Evolutionary conservation across 2,329 filamentous ascomycete genomes (phyloP), one percentile per base, ranked within the genome.

Genomic region (Trichothecium sympodiale): DNA sequence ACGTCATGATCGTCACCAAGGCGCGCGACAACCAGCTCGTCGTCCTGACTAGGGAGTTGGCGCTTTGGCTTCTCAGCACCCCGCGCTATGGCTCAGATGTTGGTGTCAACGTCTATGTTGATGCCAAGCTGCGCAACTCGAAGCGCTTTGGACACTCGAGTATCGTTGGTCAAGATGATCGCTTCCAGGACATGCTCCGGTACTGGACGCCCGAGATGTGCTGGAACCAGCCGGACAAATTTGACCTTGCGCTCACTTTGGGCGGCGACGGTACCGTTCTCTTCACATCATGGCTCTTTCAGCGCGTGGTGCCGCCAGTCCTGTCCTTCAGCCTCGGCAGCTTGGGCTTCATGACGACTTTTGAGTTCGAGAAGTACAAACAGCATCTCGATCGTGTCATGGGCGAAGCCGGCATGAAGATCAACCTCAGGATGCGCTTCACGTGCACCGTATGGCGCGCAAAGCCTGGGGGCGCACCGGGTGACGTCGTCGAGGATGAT

Each of bases 1-100:
- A 86, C 55, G 76, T 98, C 51, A 96, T 98, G 91, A 94, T 98
- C 51, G 85, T 98, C 44, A 98, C 91, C 42, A 98, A 96, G 61
- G 91, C 91, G 16, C 78, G 91, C 43, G 91, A 98, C 62, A 96
- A 98, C 53, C 78, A 85, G 47, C 71, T 98, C 13, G 89, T 98
- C 25, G 75, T 83, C 46, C 68, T 95, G 46, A 98, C 91, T 2
- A 75, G 84, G 40, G 87, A 98, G 55, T 66, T 98, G 40, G 70
- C 89, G 9, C 75, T 80, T 46, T 98, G 89, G 86, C 69, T 98
- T 25, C 72, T 98, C 41, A 74, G 73, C 41, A 95, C 87, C 3
- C 87, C 91, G 10, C 77, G 91, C 33, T 94, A 98, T 55, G 86
- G 86, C 30, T 86, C 77, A 36, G 80, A 91, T 42, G 56, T 91